Evolutionary conservation across 176 grass and related monocot species (phyloP).

Genomic region (Cenchrus fungigraminus): DNA sequence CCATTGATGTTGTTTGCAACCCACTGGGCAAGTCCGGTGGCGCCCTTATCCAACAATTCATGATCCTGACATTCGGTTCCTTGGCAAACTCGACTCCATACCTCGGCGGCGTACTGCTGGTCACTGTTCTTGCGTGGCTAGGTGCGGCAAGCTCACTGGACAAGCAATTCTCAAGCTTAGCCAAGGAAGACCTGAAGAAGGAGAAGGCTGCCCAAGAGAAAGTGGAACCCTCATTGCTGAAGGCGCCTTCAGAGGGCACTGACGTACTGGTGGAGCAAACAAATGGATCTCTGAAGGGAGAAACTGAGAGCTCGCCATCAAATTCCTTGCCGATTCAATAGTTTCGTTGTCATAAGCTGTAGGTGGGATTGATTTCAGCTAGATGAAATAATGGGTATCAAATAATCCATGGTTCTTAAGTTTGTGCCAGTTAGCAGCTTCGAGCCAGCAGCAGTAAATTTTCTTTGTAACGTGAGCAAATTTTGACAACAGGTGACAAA

Average conservation of each 20-base stretch:
- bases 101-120: slow-evolving; percentile 73
- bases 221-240: slow-evolving; percentile 30
- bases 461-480: slow-evolving; percentile 47
- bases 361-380: background rate
- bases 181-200: slow-evolving; percentile 60
- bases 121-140: slow-evolving; percentile 79
- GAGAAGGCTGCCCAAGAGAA: slow-evolving; percentile 50
- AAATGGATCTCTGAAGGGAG: slow-evolving; percentile 29
- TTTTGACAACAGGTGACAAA: slow-evolving; percentile 33
- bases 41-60: slow-evolving; percentile 81
- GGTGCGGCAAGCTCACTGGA: slow-evolving; percentile 68
- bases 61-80: slow-evolving; percentile 86
- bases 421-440: background rate
- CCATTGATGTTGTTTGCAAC: slow-evolving; percentile 93
- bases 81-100: slow-evolving; percentile 90
- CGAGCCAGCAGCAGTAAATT: background rate
- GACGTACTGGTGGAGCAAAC: slow-evolving; percentile 39
- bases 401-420: slow-evolving; percentile 35
- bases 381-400: slow-evolving; percentile 27
- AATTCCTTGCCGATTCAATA: slow-evolving; percentile 44
- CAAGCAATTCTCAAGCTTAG: slow-evolving; percentile 81
- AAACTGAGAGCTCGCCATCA: slow-evolving; percentile 32
- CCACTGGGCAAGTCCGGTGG: slow-evolving; percentile 91
- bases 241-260: slow-evolving; percentile 24
- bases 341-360: slow-evolving; percentile 2